Conservation (phyloP, 805 yeast genomes). For the Candida easanensis region DNA sequence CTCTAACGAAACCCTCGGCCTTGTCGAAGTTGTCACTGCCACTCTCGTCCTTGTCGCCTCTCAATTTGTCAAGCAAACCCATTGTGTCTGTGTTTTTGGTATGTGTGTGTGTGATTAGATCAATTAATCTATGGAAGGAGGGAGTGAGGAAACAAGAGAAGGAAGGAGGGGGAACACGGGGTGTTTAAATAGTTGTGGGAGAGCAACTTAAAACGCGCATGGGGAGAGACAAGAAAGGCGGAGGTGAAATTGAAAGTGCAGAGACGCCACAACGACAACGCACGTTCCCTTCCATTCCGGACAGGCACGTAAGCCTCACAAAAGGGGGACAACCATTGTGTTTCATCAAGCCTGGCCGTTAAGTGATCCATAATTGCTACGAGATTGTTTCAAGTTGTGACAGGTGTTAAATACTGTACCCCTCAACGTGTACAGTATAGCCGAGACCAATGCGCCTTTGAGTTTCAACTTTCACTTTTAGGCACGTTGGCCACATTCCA, state of each 20-base stretch:
- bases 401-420: too few relatives aligned
- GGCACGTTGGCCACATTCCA: too few relatives aligned
- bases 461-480: too few relatives aligned
- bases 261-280: neutral
- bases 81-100: constrained; percentile 1
- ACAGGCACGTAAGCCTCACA: too few relatives aligned
- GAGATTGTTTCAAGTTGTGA: too few relatives aligned
- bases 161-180: neutral
- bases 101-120: neutral
- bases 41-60: constrained; percentile 8
- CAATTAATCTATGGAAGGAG: neutral
- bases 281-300: too few relatives aligned
- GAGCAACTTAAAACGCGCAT: constrained; percentile 1
- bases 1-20: constrained; percentile 5
- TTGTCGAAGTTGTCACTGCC: constrained; percentile 13
- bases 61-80: constrained; percentile 8
- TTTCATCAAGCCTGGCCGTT: too few relatives aligned
- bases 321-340: too few relatives aligned
- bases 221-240: neutral
- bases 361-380: too few relatives aligned
- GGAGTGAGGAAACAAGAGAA: neutral
- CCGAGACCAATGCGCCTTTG: too few relatives aligned
- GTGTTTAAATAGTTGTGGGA: neutral
- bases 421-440: too few relatives aligned
- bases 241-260: neutral